phyloP scores from a whole-genome alignment of 2,329 filamentous ascomycete genomes.

The Rasamsonia emersonii region DNA sequence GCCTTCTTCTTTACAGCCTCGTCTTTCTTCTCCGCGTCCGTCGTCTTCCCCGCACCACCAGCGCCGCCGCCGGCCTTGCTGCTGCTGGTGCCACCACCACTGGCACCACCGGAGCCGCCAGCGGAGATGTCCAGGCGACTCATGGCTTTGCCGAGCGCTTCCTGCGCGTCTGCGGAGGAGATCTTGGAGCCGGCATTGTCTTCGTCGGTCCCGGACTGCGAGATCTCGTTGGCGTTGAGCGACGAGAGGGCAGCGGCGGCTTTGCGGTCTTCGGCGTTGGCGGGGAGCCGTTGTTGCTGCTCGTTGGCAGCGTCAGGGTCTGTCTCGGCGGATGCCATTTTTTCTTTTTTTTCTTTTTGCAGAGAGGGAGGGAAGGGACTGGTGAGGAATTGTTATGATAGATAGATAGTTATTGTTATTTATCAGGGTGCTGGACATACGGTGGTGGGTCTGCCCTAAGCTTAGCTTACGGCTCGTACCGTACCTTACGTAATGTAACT shows the following conservation, averaged over 20 bases:
- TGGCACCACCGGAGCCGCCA: constrained; percentile 11
- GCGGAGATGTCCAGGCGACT: constrained; percentile 38
- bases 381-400: too few relatives aligned
- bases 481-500: too few relatives aligned
- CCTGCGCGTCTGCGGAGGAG: constrained; percentile 34
- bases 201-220: constrained; percentile 18
- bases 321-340: constrained; percentile 34
- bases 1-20: constrained; percentile 30
- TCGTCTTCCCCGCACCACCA: constrained; percentile 10
- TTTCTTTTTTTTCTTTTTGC: constrained; percentile 4
- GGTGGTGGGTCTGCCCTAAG: too few relatives aligned
- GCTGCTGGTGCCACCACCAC: constrained; percentile 11
- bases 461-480: too few relatives aligned
- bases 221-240: constrained; percentile 34
- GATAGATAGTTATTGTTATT: too few relatives aligned
- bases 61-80: constrained; percentile 14
- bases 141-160: constrained; percentile 43
- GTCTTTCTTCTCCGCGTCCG: constrained; percentile 19
- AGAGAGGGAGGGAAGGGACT: not conserved
- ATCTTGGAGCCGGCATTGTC: constrained; percentile 20
- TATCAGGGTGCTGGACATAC: too few relatives aligned
- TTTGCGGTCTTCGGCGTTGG: constrained; percentile 43
- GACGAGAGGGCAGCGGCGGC: constrained; percentile 42
- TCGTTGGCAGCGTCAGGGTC: constrained; percentile 26
- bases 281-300: constrained; percentile 22